Base-by-base conservation (phyloP, 352 stramenopile genomes). In the Globisporangium abappressorium region DNA sequence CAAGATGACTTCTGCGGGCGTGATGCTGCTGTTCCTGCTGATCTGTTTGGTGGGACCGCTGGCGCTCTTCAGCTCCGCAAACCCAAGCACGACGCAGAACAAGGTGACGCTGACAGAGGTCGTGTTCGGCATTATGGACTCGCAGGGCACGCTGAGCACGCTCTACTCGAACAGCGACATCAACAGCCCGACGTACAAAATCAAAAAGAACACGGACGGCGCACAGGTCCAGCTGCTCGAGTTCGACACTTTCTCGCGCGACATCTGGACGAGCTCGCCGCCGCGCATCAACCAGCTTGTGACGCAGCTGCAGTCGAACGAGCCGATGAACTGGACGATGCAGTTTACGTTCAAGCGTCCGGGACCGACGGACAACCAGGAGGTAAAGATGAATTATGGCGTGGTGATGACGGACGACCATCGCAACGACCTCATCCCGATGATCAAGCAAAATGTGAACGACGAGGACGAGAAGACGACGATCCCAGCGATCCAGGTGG, bases 51-150 rank as follows among this genome's bases (percentile, higher is more conserved):
- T 96, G 4, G 87, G 81, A 0, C 89, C 89, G 3, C 66, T 96
- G 41, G 80, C 87, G 24, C 78, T 96, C 30, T 96, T 96, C 72
- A 95, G 89, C 60, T 95, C 89, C 15, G 89, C 90, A 26, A 96
- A 96, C 64, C 89, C 89, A 5, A 94, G 84, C 62, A 96, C 89
- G 36, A 84, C 72, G 7, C 46, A 74, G 20, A 96, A 96, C 66
- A 76, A 82, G 3, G 77, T 95, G 38, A 91, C 75, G 33, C 65
- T 88, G 9, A 82, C 84, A 0, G 75, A 80, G 6, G 82, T 93
- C 30, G 72, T 76, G 8, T 90, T 96, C 64, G 89, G 89, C 2
- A 81, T 96, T 26, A 77, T 86, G 26, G 87, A 96, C 61, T 74
- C 80, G 12, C 77, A 91, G 61, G 87, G 85, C 12, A 95, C 85